These are phyloP conservation scores for Mycena crocata DNA, from an alignment of 768 basidiomycete species.

Conservation along the genomic window DNA sequence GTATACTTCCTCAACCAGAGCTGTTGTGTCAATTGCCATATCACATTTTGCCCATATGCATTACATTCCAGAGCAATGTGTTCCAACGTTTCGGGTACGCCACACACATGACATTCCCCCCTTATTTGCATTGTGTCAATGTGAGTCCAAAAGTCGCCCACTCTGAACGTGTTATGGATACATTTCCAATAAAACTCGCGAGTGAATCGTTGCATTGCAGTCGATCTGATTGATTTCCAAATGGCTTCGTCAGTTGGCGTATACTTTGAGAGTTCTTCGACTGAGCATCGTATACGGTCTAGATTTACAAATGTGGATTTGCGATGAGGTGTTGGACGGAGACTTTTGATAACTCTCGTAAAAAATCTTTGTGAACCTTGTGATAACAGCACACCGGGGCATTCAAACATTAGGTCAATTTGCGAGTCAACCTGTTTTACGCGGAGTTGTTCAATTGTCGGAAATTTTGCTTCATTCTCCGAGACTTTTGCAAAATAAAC, in stretches of 20 bases:
- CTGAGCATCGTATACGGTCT: neutral
- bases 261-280: neutral
- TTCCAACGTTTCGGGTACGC: conserved; percentile 13
- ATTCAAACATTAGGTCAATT: neutral
- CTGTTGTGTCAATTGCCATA: neutral
- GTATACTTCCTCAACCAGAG: conserved; percentile 4
- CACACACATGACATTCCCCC: conserved; percentile 9
- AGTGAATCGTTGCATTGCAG: neutral
- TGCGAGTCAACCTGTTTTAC: neutral
- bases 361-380: conserved; percentile 11
- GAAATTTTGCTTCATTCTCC: neutral
- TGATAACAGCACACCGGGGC: neutral
- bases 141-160: conserved; percentile 11
- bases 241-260: neutral
- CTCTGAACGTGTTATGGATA: conserved; percentile 11
- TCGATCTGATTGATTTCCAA: conserved; percentile 1
- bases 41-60: neutral
- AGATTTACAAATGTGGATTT: conserved; percentile 11
- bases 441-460: neutral
- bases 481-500: neutral
- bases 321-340: neutral
- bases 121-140: neutral
- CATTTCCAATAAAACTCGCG: conserved; percentile 16
- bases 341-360: neutral
- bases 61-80: conserved; percentile 14